phyloP scores from a whole-genome alignment of 176 grass and related monocot species.

The Luzula sylvatica region DNA sequence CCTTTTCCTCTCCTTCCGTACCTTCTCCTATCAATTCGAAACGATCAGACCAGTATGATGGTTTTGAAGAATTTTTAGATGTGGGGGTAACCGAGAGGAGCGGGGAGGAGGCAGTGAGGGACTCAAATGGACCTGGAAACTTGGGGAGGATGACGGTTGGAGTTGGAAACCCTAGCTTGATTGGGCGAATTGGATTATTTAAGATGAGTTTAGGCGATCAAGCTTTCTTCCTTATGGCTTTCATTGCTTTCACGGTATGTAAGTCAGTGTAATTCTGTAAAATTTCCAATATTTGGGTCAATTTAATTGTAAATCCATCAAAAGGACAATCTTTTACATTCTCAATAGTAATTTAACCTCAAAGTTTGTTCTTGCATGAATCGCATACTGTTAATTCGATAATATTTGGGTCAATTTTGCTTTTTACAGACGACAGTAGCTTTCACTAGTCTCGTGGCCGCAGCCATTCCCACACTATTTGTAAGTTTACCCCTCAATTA shows the following conservation, averaged over 20 bases:
- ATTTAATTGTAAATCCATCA: background rate
- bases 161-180: conserved; percentile 17
- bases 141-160: conserved; percentile 24
- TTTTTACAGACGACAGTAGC: conserved; percentile 50
- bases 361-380: too few species aligned
- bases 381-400: background rate
- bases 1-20: background rate
- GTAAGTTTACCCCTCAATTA: conserved; percentile 29
- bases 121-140: background rate
- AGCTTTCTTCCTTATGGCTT: conserved; percentile 50
- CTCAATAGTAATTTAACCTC: too few species aligned
- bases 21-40: background rate
- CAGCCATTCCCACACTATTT: conserved; percentile 49
- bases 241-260: conserved; percentile 42
- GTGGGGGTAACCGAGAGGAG: background rate
- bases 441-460: conserved; percentile 46
- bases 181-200: conserved; percentile 4
- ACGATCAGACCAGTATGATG: background rate
- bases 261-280: background rate
- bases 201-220: conserved; percentile 45
- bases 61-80: background rate
- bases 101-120: background rate
- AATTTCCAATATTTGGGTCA: background rate
- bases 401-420: background rate
- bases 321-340: background rate